Evolutionary conservation across 805 yeast species (phyloP), one percentile per base, ranked within the genome.

Genomic region (Teunomyces funiuensis): DNA sequence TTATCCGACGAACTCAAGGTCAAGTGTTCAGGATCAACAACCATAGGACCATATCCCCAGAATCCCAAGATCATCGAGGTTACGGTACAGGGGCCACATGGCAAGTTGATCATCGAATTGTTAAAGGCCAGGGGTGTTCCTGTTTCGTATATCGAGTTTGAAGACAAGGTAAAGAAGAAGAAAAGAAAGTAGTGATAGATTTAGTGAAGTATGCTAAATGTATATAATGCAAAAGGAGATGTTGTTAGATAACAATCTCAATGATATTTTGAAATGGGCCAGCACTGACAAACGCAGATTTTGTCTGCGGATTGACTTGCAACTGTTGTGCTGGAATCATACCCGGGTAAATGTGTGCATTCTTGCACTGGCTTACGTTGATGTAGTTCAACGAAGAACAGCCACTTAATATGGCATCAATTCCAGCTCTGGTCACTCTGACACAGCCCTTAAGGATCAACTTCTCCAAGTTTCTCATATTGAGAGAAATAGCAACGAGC

Each of bases 21-120:
- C 15, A 82, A 81, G 48, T 93, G 98, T 59, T 90, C 96, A 9
- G 96, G 97, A 0, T 87, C 97, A 0, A 76, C 93, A 0, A 82
- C 96, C 0, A 73, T 86, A 8, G 83, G 83, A 0, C 80, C 77
- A 20, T 76, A 79, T 30, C 67, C 69, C 11, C 77, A 76, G 28
- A 74, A 77, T 39, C 82, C 83, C 4, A 75, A 73, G 28, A 54
- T 75, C 0, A 60, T 71, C 29, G 95, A 87, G 53, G 88, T 93
- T 3, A 74, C 81, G 36, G 95, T 93, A 2, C 98, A 93, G 65
- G 99, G 99, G 0, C 85, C 91, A 2, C 98, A 91, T 58, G 80
- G 81, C 17, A 74, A 78, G 36, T 59, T 74, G 0, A 78, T 85
- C 8, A 65, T 73, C n/a, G 83, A 81, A 2, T 58, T 83, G 33